Evolutionary conservation across 176 grass and related monocot species (phyloP).

Genomic region (Triticum urartu): DNA sequence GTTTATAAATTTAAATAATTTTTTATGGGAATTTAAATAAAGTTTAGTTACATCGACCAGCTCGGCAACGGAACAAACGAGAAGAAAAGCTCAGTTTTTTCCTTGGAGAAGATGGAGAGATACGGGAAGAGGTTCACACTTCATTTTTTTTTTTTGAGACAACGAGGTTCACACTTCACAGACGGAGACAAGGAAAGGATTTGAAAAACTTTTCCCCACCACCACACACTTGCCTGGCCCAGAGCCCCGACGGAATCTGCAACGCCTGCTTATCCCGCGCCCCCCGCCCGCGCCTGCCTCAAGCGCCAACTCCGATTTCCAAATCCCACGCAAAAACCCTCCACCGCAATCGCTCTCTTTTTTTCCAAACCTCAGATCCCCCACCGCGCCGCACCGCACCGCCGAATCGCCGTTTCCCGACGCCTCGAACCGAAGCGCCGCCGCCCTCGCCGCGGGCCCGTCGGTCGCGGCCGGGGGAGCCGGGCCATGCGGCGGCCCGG

Average conservation of each 20-base stretch:
- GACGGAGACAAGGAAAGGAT: slow-evolving; percentile 29
- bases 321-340: slow-evolving; percentile 20
- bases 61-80: neutral
- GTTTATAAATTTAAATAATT: neutral
- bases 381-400: neutral
- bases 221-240: slow-evolving; percentile 1
- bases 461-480: neutral
- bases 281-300: neutral
- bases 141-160: too few relatives aligned
- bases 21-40: neutral
- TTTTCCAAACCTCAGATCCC: slow-evolving; percentile 36
- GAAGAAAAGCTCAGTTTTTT: neutral
- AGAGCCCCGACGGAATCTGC: neutral
- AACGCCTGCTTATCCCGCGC: neutral
- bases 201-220: slow-evolving; percentile 31
- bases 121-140: neutral
- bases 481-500: neutral
- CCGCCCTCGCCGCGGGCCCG: neutral
- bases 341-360: neutral
- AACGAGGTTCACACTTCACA: neutral
- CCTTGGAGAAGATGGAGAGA: neutral
- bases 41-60: neutral
- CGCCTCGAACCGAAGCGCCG: neutral
- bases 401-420: neutral
- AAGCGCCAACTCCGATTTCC: slow-evolving; percentile 11